Conservation (phyloP, 148 eudicot species). For the Bassia scoparia region DNA sequence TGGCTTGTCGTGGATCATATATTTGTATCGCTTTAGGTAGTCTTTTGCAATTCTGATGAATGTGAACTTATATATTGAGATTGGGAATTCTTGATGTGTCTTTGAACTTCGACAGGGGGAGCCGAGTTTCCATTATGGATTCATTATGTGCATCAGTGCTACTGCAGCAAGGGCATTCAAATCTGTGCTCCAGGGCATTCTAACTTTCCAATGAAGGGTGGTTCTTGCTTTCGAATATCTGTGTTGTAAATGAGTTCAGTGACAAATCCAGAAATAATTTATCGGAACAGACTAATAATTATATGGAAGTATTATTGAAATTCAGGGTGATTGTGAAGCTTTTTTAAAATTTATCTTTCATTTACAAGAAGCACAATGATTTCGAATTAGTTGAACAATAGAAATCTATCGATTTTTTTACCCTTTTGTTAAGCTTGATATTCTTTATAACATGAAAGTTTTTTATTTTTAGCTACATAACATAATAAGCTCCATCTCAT, state of each 20-base stretch:
- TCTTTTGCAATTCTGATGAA: neutral
- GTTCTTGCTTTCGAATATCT: conserved; percentile 8
- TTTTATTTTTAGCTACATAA: too few relatives aligned
- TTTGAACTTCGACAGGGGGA: conserved; percentile 67
- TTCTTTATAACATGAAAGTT: too few relatives aligned
- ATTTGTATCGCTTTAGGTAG: neutral
- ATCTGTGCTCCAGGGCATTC: conserved; percentile 95
- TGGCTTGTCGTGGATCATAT: too few relatives aligned
- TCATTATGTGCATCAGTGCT: conserved; percentile 94
- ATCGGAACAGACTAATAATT: neutral
- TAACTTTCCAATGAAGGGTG: conserved; percentile 95
- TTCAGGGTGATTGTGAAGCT: too few relatives aligned
- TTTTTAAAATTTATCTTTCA: too few relatives aligned
- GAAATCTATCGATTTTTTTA: too few relatives aligned
- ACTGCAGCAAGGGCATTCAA: conserved; percentile 98
- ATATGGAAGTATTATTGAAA: too few relatives aligned
- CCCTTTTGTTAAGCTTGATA: too few relatives aligned
- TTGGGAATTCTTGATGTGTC: conserved; percentile 1
- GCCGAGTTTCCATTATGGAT: conserved; percentile 95
- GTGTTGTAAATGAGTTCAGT: neutral
- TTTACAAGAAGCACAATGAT: too few relatives aligned
- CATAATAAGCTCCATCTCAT: too few relatives aligned
- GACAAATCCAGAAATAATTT: neutral
- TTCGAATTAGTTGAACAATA: too few relatives aligned
- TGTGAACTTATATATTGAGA: conserved; percentile 1